Conservation (phyloP, 768 basidiomycete genomes). For the Ramaria sp. region DNA sequence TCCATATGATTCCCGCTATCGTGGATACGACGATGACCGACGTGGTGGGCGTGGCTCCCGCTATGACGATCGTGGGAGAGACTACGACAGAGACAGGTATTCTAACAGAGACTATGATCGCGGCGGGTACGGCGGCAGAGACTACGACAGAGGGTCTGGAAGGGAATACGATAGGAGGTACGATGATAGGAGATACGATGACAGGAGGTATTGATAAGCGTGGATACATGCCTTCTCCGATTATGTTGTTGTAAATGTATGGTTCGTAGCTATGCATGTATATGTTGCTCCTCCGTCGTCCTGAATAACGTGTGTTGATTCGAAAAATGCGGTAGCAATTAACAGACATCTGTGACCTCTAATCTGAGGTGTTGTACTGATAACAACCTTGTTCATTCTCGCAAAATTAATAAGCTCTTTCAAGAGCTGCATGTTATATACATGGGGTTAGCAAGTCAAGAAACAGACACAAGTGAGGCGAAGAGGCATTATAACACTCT, state of each 20-base stretch:
- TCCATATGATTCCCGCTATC: constrained; percentile 84
- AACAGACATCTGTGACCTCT: no score
- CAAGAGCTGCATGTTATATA: no score
- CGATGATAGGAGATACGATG: constrained; percentile 27
- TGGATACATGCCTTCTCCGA: constrained; percentile 16
- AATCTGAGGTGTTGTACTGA: no score
- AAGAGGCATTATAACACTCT: no score
- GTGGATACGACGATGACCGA: constrained; percentile 45
- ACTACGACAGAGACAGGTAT: constrained; percentile 21
- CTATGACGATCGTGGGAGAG: constrained; percentile 34
- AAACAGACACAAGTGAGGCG: no score
- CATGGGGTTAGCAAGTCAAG: no score
- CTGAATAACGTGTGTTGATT: no score
- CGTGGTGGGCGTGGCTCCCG: constrained; percentile 26
- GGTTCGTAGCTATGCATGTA: neutral
- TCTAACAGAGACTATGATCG: constrained; percentile 17
- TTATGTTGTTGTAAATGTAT: neutral
- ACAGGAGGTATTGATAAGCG: constrained; percentile 29
- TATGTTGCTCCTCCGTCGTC: neutral
- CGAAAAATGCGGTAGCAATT: no score
- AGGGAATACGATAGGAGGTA: constrained; percentile 16
- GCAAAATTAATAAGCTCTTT: no score
- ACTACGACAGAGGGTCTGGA: constrained; percentile 24
- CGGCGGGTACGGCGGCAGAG: constrained; percentile 14
- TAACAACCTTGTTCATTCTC: no score